Conservation (phyloP, 768 basidiomycete genomes). For the Hirschioporus abietinus region DNA sequence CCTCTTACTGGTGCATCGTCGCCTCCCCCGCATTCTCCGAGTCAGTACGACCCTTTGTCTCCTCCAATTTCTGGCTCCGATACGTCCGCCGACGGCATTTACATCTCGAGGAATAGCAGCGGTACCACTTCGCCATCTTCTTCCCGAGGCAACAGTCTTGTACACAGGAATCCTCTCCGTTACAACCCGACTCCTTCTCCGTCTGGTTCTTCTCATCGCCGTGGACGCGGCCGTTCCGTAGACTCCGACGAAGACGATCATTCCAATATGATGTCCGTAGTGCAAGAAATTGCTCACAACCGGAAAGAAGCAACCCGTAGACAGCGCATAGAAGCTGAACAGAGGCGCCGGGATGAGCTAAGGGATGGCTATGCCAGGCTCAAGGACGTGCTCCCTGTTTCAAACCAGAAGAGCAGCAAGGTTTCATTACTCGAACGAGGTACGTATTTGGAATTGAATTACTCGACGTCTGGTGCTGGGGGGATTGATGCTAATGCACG, state of each 20-base stretch:
- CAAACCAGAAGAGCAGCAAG: constrained; percentile 90
- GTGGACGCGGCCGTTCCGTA: constrained; percentile 58
- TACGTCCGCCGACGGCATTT: constrained; percentile 77
- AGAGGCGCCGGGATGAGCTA: constrained; percentile 82
- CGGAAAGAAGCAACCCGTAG: constrained; percentile 80
- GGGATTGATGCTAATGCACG: constrained; percentile 3
- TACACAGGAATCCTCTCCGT: constrained; percentile 62
- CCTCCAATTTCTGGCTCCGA: constrained; percentile 88
- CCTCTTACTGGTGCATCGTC: constrained; percentile 49
- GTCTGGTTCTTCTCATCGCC: constrained; percentile 62
- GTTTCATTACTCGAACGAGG: constrained; percentile 85
- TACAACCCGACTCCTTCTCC: constrained; percentile 84
- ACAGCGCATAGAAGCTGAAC: constrained; percentile 87
- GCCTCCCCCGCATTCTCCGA: constrained; percentile 71
- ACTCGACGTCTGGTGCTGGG: constrained; percentile 5
- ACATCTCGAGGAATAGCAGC: constrained; percentile 71
- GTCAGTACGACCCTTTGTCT: constrained; percentile 80
- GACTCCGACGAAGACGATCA: constrained; percentile 73
- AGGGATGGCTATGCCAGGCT: constrained; percentile 85
- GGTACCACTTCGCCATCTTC: constrained; percentile 73
- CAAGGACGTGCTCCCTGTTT: constrained; percentile 81
- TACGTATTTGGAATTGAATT: constrained; percentile 27
- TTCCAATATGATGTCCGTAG: constrained; percentile 54
- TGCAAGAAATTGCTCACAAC: constrained; percentile 68
- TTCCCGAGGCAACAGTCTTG: constrained; percentile 69